A percentile compares a stretch with the other conserved stretches of the same genome.
phyloP scores from a whole-genome alignment of 164 flowering plant genomes.

The Paratinospora sagittata region DNA sequence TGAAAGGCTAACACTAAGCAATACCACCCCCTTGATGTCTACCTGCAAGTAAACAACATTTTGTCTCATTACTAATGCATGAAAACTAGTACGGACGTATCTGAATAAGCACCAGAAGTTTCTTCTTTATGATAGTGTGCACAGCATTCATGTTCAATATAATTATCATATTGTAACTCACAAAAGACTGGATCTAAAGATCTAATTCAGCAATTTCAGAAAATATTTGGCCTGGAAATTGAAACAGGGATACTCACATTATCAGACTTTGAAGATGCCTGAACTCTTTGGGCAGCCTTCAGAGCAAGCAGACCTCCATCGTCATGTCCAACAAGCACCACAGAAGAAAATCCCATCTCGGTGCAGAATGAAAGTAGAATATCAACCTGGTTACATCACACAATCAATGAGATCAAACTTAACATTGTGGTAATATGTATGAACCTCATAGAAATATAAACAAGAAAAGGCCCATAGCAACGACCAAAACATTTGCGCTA shows the following conservation, averaged over 20 bases:
- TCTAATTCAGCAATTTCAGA: background rate
- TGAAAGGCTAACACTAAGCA: slow-evolving; percentile 73
- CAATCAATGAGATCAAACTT: background rate
- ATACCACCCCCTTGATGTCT: slow-evolving; percentile 60
- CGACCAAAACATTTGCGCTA: background rate
- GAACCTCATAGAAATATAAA: background rate
- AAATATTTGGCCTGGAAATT: background rate
- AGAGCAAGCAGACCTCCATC: slow-evolving; percentile 93
- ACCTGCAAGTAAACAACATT: too few species aligned
- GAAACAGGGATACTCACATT: slow-evolving; percentile 41
- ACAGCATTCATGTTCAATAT: background rate
- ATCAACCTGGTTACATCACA: slow-evolving; percentile 57
- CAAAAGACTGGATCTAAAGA: background rate
- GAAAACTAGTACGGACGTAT: too few species aligned
- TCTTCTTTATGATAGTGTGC: background rate
- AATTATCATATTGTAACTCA: background rate
- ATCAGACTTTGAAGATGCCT: slow-evolving; percentile 30
- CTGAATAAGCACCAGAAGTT: background rate
- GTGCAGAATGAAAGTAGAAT: slow-evolving; percentile 82
- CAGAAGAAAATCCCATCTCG: slow-evolving; percentile 89
- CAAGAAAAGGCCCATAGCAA: background rate
- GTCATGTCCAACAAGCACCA: slow-evolving; percentile 91
- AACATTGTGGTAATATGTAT: background rate
- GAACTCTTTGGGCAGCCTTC: slow-evolving; percentile 66
- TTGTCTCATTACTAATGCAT: too few species aligned